Evolutionary conservation across 2,329 filamentous ascomycete species (phyloP).

Genomic region (Monosporascus ibericus): DNA sequence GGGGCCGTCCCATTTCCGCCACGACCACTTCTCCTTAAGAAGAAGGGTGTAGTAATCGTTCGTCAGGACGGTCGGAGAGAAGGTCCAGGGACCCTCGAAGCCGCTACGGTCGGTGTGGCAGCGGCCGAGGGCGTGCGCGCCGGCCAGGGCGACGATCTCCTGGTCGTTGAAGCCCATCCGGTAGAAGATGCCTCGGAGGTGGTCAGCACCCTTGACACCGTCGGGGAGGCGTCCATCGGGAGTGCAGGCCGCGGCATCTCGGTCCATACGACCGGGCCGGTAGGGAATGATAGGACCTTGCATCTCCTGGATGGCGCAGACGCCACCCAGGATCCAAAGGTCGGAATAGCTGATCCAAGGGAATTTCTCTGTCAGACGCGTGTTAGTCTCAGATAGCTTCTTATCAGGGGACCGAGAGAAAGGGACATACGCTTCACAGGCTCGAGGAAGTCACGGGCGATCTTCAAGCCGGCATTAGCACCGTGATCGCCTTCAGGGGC

Average conservation of each 20-base stretch:
- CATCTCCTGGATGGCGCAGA: conserved; percentile 90
- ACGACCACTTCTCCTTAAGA: conserved; percentile 86
- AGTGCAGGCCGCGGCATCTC: conserved; percentile 77
- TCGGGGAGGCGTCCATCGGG: conserved; percentile 87
- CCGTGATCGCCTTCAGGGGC: conserved; percentile 82
- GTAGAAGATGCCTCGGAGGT: conserved; percentile 87
- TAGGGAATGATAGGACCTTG: conserved; percentile 81
- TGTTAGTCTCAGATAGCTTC: conserved; percentile 8
- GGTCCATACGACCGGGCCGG: conserved; percentile 78
- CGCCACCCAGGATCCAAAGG: conserved; percentile 87
- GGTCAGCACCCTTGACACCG: conserved; percentile 67
- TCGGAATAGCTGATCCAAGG: conserved; percentile 97
- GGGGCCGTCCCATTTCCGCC: conserved; percentile 86
- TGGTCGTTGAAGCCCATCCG: conserved; percentile 98
- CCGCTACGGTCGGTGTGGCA: conserved; percentile 87
- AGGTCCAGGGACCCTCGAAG: conserved; percentile 85
- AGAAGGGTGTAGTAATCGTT: conserved; percentile 94
- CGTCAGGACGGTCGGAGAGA: conserved; percentile 76
- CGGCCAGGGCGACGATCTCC: conserved; percentile 86
- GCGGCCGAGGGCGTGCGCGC: conserved; percentile 81
- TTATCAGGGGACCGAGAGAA: background rate
- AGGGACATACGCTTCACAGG: conserved; percentile 68
- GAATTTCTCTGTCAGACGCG: conserved; percentile 55
- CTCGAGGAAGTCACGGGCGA: conserved; percentile 87
- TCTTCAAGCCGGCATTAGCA: conserved; percentile 84